These are phyloP conservation scores for Colletotrichum liriopes DNA, from an alignment of 2,329 filamentous ascomycete species.

Conservation along the genomic window DNA sequence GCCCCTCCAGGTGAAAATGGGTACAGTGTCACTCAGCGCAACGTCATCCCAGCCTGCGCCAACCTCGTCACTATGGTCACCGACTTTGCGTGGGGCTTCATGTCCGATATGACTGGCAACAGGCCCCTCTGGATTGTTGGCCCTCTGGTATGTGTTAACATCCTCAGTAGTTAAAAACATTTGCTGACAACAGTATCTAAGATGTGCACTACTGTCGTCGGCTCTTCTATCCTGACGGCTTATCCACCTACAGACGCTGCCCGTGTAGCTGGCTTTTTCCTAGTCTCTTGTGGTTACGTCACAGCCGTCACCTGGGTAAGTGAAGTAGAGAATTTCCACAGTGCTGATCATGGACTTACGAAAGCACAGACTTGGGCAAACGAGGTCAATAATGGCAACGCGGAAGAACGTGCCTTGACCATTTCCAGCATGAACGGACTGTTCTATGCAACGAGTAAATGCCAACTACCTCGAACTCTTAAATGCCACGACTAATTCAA, in stretches of 20 bases:
- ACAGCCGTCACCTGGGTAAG: conserved; percentile 28
- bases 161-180: rapidly evolving
- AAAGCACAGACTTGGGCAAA: conserved; percentile 51
- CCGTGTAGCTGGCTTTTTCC: conserved; percentile 24
- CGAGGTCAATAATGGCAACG: conserved; percentile 51
- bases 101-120: conserved; percentile 27
- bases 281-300: conserved; percentile 25
- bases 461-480: rapidly evolving
- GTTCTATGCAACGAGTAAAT: conserved; percentile 47
- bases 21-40: conserved; percentile 32
- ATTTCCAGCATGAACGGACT: conserved; percentile 53
- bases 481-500: not conserved
- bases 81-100: conserved; percentile 29
- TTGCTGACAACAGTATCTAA: not conserved
- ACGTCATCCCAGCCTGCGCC: conserved; percentile 34
- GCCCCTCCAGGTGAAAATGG: conserved; percentile 3
- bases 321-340: too few species aligned
- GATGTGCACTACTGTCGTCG: conserved; percentile 30
- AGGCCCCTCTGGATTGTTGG: conserved; percentile 22
- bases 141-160: not conserved
- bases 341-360: not conserved
- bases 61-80: conserved; percentile 35
- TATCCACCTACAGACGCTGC: conserved; percentile 17
- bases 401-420: conserved; percentile 52
- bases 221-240: conserved; percentile 25